Evolutionary conservation across 768 basidiomycete species (phyloP), one percentile per base, ranked within the genome.

Genomic region (Mycena crocata): DNA sequence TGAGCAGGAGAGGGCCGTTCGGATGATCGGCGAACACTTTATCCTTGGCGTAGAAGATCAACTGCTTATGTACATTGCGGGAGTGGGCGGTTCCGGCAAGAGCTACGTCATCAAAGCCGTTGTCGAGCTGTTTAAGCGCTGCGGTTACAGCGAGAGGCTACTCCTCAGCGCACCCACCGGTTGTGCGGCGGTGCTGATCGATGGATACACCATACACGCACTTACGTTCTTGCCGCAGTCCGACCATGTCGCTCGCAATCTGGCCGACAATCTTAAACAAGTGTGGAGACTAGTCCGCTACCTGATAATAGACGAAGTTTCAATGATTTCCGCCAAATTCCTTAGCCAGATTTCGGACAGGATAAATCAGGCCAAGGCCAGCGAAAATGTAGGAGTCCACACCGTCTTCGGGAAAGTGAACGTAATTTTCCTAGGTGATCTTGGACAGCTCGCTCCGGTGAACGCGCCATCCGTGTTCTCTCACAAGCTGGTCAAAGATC

Each of bases 11-110:
- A 19, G 57, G 9, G 57, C 57, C 12, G 2, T 58, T 2, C 57
- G 57, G 15, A 58, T 58, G 8, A 48, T 58, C 21, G 57, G 19
- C 2, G 57, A 58, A n/a, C 57, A 58, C 21, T 58, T 58, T n/a
- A 58, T 58, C 5, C 26, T 32, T 17, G 57, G 57, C 5, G 23
- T 48, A 23, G 44, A 58, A 4, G 44, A 58, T 2, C 57, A 58
- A 23, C 19, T 58, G 15, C 21, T 58, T n/a, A n/a, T 58, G 45
- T 58, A 58, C 45, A 48, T 58, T 23, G 57, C 57, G 5, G 56
- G 56, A 3, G 56, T 45, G 5, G 56, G 56, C 15, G 54, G 54
- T 2, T 24, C 54, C 3, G 54, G 54, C 13, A 56, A 56, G 39
- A 56, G 54, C 26, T 56, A 37, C 23, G 39, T 56, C 19, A 31